phyloP scores from a whole-genome alignment of 2,329 filamentous ascomycete species.

The Colletotrichum karsti region DNA sequence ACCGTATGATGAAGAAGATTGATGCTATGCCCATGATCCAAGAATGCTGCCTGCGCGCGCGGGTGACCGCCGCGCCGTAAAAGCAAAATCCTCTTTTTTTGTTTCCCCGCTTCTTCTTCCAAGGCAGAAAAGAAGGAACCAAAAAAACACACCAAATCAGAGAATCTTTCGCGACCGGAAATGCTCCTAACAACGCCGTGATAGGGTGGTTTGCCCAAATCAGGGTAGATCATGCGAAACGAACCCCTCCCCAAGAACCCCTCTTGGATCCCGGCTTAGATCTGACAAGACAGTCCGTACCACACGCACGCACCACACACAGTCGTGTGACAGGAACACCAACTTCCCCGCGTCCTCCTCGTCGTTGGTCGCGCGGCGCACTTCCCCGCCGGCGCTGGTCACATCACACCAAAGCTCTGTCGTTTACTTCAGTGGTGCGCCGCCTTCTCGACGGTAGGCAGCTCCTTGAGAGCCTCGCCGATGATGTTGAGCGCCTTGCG shows the following conservation, averaged over 20 bases:
- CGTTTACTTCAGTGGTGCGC: conserved; percentile 43
- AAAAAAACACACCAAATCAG: neutral
- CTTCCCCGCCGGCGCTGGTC: too few relatives aligned
- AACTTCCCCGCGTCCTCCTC: neutral
- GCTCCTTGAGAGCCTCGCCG: conserved; percentile 80
- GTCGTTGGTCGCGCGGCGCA: too few relatives aligned
- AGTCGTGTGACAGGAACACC: conserved; percentile 7
- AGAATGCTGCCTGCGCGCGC: neutral
- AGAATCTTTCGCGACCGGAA: neutral
- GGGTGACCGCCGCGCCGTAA: neutral
- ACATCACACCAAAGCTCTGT: neutral
- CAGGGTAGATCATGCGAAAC: neutral
- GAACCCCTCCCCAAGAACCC: neutral
- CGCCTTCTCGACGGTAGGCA: conserved; percentile 66
- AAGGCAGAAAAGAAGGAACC: neutral
- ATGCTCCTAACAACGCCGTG: conserved; percentile 7
- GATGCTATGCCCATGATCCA: neutral
- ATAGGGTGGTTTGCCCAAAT: neutral
- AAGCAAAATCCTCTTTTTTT: neutral
- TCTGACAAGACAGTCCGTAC: conserved; percentile 8
- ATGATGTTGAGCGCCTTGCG: conserved; percentile 82
- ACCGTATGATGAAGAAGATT: neutral
- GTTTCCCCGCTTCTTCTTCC: neutral
- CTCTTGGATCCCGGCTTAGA: neutral
- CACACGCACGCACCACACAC: neutral